These are phyloP conservation scores for Helotiales sp. DNA, from an alignment of 2,329 filamentous ascomycete species.

Conservation along the genomic window DNA sequence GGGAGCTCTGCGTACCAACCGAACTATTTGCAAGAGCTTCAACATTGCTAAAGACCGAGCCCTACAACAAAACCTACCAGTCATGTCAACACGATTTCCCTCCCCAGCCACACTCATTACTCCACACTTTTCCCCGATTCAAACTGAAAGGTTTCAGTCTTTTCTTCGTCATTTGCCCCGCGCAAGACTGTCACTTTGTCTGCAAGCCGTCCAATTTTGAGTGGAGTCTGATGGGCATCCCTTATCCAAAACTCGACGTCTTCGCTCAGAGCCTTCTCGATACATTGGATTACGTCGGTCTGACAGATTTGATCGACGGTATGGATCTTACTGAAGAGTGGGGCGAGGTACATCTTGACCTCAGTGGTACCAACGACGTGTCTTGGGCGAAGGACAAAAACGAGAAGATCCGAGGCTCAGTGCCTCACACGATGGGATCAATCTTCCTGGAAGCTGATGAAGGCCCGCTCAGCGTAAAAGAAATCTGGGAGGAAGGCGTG, in stretches of 20 bases:
- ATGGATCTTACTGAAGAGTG: slow-evolving; percentile 27
- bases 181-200: slow-evolving; percentile 20
- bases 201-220: slow-evolving; percentile 20
- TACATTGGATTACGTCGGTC: slow-evolving; percentile 12
- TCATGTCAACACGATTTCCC: no score
- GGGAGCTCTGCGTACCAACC: no score
- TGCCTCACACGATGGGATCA: background rate
- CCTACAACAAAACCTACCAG: no score
- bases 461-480: background rate
- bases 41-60: no score
- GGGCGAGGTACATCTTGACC: slow-evolving; percentile 19
- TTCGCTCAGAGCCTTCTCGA: slow-evolving; percentile 29
- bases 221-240: slow-evolving; percentile 19
- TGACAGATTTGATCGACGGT: slow-evolving; percentile 28
- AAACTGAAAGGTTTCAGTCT: slow-evolving; percentile 6
- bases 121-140: slow-evolving; percentile 32
- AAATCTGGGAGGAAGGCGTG: background rate
- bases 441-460: background rate
- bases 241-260: slow-evolving; percentile 23
- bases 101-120: no score
- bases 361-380: background rate
- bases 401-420: background rate
- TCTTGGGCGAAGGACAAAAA: background rate
- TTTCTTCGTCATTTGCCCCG: slow-evolving; percentile 3
- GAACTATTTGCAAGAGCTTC: no score